A percentile compares a stretch with the other conserved stretches of the same genome.
Evolutionary conservation across 176 grass and related monocot species (phyloP).

Genomic region (Carex pumila): DNA sequence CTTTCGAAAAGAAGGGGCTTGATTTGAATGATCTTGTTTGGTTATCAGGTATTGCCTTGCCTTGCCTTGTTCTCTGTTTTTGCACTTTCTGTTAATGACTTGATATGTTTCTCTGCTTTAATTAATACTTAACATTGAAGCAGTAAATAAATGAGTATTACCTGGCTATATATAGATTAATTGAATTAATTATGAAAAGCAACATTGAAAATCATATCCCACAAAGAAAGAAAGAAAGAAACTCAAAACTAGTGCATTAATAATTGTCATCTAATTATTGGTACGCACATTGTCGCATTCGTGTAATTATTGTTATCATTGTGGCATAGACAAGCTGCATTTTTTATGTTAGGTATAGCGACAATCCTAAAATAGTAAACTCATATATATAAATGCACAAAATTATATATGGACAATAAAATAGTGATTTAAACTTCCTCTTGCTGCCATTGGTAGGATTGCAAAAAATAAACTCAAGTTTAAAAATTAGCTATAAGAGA

Average conservation of each 20-base stretch:
- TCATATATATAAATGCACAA: not conserved
- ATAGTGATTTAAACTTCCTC: not conserved
- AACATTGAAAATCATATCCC: not conserved
- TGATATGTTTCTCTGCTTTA: not conserved
- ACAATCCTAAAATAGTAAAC: not conserved
- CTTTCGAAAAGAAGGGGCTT: slow-evolving; percentile 68
- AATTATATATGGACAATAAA: not conserved
- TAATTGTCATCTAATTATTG: not conserved
- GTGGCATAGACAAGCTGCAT: not conserved
- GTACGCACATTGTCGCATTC: not conserved
- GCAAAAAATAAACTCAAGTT: not conserved
- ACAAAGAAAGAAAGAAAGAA: not conserved
- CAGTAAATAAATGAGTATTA: not conserved
- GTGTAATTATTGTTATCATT: not conserved
- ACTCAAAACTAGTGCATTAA: not conserved
- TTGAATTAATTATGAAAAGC: not conserved
- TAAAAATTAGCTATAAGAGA: not conserved
- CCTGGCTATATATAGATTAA: not conserved
- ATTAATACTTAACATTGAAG: not conserved
- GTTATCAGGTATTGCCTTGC: slow-evolving; percentile 54
- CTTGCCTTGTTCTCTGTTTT: not conserved
- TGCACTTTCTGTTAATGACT: not conserved
- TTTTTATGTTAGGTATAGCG: not conserved
- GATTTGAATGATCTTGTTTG: slow-evolving; percentile 61
- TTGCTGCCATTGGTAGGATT: not conserved